Percentiles rank a stretch among this genome's conserved stretches.
Conservation (phyloP, 1,139 yeast species). For the Geotrichum siamense region DNA sequence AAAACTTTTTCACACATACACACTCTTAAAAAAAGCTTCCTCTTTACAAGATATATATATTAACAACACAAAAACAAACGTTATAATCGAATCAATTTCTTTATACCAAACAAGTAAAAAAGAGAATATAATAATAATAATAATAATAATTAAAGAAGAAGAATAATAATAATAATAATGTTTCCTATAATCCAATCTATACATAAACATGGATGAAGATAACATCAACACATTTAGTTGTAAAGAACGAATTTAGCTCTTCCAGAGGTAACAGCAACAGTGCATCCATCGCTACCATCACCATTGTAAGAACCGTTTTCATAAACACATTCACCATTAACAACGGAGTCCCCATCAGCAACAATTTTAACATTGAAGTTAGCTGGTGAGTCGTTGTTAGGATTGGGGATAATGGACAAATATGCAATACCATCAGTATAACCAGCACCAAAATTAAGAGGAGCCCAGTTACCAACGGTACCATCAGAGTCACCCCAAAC, state of each 20-base stretch:
- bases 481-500: conserved; percentile 79
- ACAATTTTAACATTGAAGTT: conserved; percentile 81
- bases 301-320: conserved; percentile 72
- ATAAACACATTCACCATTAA: conserved; percentile 74
- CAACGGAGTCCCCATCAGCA: conserved; percentile 50
- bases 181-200: too few species aligned
- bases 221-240: conserved; percentile 21
- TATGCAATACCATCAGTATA: conserved; percentile 69
- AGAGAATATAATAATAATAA: too few species aligned
- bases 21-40: too few species aligned
- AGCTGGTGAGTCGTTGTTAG: conserved; percentile 70
- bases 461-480: conserved; percentile 96
- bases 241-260: conserved; percentile 66
- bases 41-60: too few species aligned
- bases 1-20: too few species aligned
- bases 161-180: too few species aligned
- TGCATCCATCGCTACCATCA: conserved; percentile 74
- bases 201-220: too few species aligned
- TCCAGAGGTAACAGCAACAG: conserved; percentile 81
- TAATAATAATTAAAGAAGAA: too few species aligned
- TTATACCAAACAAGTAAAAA: too few species aligned
- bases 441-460: conserved; percentile 92
- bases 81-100: too few species aligned
- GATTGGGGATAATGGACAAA: conserved; percentile 90
- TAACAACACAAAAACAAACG: too few species aligned